Conservation (phyloP, 352 stramenopile species). For the Phytophthora ramorum region DNA sequence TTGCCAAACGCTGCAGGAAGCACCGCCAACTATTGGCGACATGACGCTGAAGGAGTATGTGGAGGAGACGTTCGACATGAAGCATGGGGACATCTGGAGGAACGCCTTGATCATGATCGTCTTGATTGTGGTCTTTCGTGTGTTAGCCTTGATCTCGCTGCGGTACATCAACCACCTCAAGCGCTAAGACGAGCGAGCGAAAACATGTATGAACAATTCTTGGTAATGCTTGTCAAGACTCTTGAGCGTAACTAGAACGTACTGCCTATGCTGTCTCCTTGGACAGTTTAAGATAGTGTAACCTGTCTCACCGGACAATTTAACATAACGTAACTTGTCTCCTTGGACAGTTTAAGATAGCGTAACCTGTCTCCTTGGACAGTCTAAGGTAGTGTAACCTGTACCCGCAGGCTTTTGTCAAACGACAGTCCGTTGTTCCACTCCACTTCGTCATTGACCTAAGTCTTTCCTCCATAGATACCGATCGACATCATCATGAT, state of each 20-base stretch:
- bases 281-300: no score
- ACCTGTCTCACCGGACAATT: no score
- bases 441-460: neutral
- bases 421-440: neutral
- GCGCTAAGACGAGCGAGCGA: conserved; percentile 19
- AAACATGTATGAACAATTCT: neutral
- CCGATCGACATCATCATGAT: neutral
- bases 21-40: conserved; percentile 27
- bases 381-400: no score
- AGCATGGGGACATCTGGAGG: conserved; percentile 53
- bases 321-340: no score
- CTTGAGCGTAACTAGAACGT: no score
- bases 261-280: no score
- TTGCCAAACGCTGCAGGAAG: conserved; percentile 36
- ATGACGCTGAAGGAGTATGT: conserved; percentile 62
- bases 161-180: conserved; percentile 59
- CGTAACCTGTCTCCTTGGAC: no score
- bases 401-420: no score
- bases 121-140: conserved; percentile 44
- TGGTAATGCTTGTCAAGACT: neutral
- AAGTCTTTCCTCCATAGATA: neutral
- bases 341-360: no score
- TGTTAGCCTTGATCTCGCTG: conserved; percentile 44
- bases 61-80: conserved; percentile 57
- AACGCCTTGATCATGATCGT: conserved; percentile 43